phyloP scores from a whole-genome alignment of 805 yeast genomes.

The Jamesozyma rosinii region DNA sequence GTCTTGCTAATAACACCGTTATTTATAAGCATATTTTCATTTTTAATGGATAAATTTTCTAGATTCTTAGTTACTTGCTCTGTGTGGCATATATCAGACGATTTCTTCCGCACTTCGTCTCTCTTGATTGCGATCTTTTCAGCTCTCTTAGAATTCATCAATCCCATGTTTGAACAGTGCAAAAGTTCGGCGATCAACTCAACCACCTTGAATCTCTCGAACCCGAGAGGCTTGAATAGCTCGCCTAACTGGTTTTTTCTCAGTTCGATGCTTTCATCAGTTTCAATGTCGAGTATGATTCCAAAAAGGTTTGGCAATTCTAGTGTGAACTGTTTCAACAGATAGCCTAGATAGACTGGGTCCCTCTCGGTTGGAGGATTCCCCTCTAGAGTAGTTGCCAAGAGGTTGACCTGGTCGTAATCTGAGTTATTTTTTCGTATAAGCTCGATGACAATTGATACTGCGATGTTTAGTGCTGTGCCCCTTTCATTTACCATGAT shows the following conservation, averaged over 20 bases:
- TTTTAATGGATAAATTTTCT: slow-evolving; percentile 1
- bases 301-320: slow-evolving; percentile 33
- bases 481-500: slow-evolving; percentile 64
- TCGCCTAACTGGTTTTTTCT: slow-evolving; percentile 56
- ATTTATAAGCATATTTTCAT: slow-evolving; percentile 1
- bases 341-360: slow-evolving; percentile 81
- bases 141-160: slow-evolving; percentile 69
- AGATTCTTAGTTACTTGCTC: not conserved
- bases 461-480: slow-evolving; percentile 79
- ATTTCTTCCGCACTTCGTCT: slow-evolving; percentile 33
- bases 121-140: slow-evolving; percentile 57
- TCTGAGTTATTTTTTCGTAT: slow-evolving; percentile 92
- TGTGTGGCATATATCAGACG: slow-evolving; percentile 34
- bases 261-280: slow-evolving; percentile 15
- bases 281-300: slow-evolving; percentile 4
- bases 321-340: slow-evolving; percentile 63
- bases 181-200: slow-evolving; percentile 86
- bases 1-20: not conserved
- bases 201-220: slow-evolving; percentile 80
- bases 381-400: slow-evolving; percentile 63
- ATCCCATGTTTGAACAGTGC: slow-evolving; percentile 92
- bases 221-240: slow-evolving; percentile 64
- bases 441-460: slow-evolving; percentile 84
- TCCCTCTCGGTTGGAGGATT: slow-evolving; percentile 87
- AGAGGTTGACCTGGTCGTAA: slow-evolving; percentile 76